Percentiles rank a stretch among this genome's conserved stretches.
Evolutionary conservation across 139 green algal species (phyloP).

Genomic region (Chlorella vulgaris): DNA sequence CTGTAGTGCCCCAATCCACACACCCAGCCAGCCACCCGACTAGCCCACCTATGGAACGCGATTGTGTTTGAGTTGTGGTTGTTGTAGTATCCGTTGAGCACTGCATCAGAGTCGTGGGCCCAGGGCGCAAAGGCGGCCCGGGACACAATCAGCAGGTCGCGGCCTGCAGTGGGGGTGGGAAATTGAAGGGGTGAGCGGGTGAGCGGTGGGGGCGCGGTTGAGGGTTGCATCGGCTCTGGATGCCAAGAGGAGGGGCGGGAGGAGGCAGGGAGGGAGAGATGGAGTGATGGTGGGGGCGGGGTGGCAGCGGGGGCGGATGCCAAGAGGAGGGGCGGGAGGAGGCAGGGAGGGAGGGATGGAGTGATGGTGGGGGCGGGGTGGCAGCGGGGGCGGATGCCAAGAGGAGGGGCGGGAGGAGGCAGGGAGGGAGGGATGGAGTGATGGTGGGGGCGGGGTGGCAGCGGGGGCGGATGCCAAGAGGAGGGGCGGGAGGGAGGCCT

Average conservation of each 20-base stretch:
- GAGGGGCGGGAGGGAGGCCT: no score
- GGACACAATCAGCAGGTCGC: slow-evolving; percentile 36
- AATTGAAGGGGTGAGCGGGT: background rate
- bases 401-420: no score
- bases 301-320: no score
- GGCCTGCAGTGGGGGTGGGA: background rate
- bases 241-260: background rate
- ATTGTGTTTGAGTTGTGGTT: slow-evolving; percentile 46
- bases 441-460: no score
- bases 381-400: no score
- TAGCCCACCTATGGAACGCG: slow-evolving; percentile 37
- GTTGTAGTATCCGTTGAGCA: slow-evolving; percentile 22
- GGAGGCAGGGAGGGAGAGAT: no score
- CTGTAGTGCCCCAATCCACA: background rate
- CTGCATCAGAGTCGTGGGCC: background rate
- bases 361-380: no score
- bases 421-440: no score
- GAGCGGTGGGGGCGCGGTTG: background rate
- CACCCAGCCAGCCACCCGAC: background rate
- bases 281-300: no score
- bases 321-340: no score
- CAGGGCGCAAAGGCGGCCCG: slow-evolving; percentile 33
- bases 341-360: no score
- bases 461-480: no score
- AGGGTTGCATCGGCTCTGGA: background rate